Conservation (phyloP, 2,329 filamentous ascomycete genomes). For the Talaromyces sp. region DNA sequence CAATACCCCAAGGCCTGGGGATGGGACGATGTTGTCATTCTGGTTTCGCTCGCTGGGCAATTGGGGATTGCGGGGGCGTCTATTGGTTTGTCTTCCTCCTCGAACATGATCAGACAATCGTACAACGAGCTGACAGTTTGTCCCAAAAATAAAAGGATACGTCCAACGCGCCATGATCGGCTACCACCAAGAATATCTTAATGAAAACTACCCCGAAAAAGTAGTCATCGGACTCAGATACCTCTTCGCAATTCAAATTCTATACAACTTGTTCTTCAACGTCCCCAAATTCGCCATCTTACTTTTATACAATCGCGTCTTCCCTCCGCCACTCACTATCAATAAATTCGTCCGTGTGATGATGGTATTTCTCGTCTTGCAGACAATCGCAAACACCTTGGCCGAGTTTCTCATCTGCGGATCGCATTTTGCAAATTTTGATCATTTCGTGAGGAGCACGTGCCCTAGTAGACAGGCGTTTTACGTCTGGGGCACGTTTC, state of each 20-base stretch:
- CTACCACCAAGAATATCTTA: background rate
- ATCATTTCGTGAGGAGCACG: background rate
- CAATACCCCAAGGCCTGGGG: background rate
- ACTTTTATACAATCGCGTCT: background rate
- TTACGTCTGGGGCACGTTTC: background rate
- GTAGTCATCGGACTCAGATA: background rate
- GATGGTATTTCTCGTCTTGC: background rate
- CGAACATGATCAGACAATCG: too few relatives aligned
- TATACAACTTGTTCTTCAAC: background rate
- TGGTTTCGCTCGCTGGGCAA: background rate
- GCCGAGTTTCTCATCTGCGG: background rate
- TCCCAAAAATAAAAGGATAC: background rate
- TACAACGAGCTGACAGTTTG: too few relatives aligned
- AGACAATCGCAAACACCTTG: background rate
- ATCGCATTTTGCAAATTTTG: background rate
- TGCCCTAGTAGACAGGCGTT: background rate
- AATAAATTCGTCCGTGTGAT: background rate
- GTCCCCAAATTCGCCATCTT: background rate
- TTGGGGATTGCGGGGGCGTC: background rate
- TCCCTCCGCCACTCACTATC: background rate
- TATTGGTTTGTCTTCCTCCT: background rate
- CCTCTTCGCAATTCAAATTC: background rate
- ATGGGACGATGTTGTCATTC: background rate
- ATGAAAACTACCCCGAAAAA: background rate
- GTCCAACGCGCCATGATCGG: background rate